Evolutionary conservation across 2,329 filamentous ascomycete genomes (phyloP).

Genomic region (Monilinia laxa): DNA sequence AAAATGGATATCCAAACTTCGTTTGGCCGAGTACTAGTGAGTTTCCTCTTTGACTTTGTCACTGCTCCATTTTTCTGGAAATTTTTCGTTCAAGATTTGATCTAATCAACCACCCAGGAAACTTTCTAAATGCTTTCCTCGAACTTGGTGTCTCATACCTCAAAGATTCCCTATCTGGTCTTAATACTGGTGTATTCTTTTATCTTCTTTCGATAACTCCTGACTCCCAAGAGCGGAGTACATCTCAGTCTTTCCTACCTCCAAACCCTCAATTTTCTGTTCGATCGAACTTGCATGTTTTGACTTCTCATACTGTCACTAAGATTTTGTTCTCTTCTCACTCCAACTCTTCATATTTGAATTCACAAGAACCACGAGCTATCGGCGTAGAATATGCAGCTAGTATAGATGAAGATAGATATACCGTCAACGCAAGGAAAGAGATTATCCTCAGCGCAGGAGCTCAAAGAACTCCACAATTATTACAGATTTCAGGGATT

Average conservation of each 20-base stretch:
- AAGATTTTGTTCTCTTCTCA: slow-evolving; percentile 1
- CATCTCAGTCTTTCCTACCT: slow-evolving; percentile 12
- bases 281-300: slow-evolving; percentile 16
- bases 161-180: slow-evolving; percentile 35
- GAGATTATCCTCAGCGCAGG: slow-evolving; percentile 54
- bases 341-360: background rate
- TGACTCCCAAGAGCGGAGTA: background rate
- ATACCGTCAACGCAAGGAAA: slow-evolving; percentile 28
- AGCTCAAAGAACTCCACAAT: slow-evolving; percentile 51
- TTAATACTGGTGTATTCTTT: slow-evolving; percentile 13
- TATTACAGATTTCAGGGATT: slow-evolving; percentile 53
- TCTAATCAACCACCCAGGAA: slow-evolving; percentile 34
- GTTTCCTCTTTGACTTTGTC: background rate
- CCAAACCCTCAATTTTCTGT: background rate
- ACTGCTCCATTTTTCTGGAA: slow-evolving; percentile 39
- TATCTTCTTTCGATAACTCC: slow-evolving; percentile 1
- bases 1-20: slow-evolving; percentile 11
- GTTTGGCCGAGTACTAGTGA: slow-evolving; percentile 20
- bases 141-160: slow-evolving; percentile 43
- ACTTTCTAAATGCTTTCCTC: slow-evolving; percentile 43
- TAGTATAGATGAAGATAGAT: background rate
- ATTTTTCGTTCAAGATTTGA: slow-evolving; percentile 38
- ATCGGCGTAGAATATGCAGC: background rate
- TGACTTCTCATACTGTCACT: slow-evolving; percentile 14
- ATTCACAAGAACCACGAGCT: background rate